phyloP scores from a whole-genome alignment of 768 basidiomycete species.

The Phylloporus sp. region DNA sequence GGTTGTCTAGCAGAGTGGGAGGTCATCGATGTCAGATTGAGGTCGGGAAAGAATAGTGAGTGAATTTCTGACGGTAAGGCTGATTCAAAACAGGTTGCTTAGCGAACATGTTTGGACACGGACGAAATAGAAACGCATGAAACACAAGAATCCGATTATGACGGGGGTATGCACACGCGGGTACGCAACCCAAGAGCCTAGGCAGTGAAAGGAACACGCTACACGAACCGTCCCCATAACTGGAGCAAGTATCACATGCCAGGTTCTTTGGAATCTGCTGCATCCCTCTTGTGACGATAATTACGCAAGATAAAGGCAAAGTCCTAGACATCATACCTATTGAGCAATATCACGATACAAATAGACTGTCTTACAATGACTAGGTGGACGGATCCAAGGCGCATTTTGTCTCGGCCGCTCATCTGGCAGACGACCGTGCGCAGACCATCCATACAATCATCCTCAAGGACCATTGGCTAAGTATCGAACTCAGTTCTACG shows the following conservation, averaged over 20 bases:
- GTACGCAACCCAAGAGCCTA: slow-evolving; percentile 7
- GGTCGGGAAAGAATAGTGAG: not conserved
- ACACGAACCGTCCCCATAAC: not conserved
- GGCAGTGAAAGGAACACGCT: not conserved
- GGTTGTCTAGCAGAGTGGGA: slow-evolving; percentile 9
- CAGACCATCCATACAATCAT: slow-evolving; percentile 17
- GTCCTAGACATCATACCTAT: slow-evolving; percentile 17
- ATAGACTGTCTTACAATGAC: slow-evolving; percentile 14
- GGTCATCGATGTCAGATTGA: slow-evolving; percentile 24
- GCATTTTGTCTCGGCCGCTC: slow-evolving; percentile 12
- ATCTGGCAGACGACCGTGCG: slow-evolving; percentile 20
- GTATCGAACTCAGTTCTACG: slow-evolving; percentile 4
- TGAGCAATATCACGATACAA: not conserved
- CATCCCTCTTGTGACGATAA: slow-evolving; percentile 3
- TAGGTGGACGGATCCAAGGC: slow-evolving; percentile 17
- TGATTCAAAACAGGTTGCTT: slow-evolving; percentile 9
- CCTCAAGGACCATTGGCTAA: slow-evolving; percentile 13
- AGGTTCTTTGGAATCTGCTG: not conserved
- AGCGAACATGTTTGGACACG: not conserved
- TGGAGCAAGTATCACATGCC: not conserved
- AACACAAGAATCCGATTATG: slow-evolving; percentile 10
- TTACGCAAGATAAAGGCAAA: slow-evolving; percentile 19
- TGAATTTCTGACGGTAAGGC: not conserved
- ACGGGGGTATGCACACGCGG: slow-evolving; percentile 5
- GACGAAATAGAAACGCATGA: not conserved